These are phyloP conservation scores for Dissophora ornata DNA, from an alignment of 192 early-diverging fungal genomes.

Conservation along the genomic window DNA sequence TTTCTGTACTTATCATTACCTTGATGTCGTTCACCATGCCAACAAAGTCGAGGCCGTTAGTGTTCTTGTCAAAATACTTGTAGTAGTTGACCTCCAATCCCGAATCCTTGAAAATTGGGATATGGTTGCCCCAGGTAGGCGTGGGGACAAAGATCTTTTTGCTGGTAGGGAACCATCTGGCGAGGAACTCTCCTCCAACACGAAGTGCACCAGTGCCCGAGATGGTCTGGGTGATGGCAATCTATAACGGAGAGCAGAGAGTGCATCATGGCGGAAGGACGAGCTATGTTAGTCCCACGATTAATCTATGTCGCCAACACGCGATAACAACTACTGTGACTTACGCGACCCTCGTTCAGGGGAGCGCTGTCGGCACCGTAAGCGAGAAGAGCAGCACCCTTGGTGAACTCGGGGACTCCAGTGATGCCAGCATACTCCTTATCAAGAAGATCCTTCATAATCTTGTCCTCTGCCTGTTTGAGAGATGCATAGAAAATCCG, in stretches of 20 bases:
- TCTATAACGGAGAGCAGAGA: slow-evolving; percentile 28
- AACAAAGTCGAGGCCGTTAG: slow-evolving; percentile 91
- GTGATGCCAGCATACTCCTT: slow-evolving; percentile 99
- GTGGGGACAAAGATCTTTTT: slow-evolving; percentile 93
- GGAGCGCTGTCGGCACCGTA: slow-evolving; percentile 82
- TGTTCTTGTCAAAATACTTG: slow-evolving; percentile 94
- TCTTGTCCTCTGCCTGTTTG: slow-evolving; percentile 80
- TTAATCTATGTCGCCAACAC: too few species aligned
- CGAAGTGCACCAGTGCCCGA: slow-evolving; percentile 98
- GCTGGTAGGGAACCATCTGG: slow-evolving; percentile 78
- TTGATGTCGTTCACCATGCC: slow-evolving; percentile 93
- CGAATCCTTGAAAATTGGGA: slow-evolving; percentile 89
- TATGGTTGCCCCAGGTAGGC: slow-evolving; percentile 99
- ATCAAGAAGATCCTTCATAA: slow-evolving; percentile 77
- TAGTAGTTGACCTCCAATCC: slow-evolving; percentile 90
- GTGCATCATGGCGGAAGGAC: too few species aligned
- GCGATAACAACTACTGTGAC: too few species aligned
- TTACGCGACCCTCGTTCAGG: slow-evolving; percentile 73
- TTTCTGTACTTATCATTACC: too few species aligned
- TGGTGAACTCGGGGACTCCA: slow-evolving; percentile 86
- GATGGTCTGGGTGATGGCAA: slow-evolving; percentile 93
- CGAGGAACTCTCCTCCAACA: slow-evolving; percentile 91
- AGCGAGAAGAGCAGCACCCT: slow-evolving; percentile 84
- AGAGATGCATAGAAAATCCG: background rate
- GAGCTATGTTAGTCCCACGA: too few species aligned